A percentile compares a stretch with the other conserved stretches of the same genome.
These are phyloP conservation scores for Strigomonas culicis DNA, from an alignment of 208 protist species.

Conservation along the genomic window DNA sequence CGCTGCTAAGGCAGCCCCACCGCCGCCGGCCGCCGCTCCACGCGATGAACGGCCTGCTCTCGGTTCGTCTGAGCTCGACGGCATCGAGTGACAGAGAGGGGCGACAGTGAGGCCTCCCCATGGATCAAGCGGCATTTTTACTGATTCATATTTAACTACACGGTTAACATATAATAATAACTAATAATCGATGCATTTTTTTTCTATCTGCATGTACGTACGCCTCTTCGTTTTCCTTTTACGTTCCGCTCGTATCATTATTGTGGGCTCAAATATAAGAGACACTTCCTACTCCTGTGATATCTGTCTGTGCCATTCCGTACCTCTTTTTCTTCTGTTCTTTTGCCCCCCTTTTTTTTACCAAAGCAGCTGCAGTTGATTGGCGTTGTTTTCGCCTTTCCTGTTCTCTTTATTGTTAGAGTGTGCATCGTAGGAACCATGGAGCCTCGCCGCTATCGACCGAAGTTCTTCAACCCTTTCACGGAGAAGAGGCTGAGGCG, in stretches of 20 bases:
- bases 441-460: conserved; percentile 75
- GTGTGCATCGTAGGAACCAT: conserved; percentile 24
- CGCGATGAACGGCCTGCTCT: conserved; percentile 23
- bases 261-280: too few relatives aligned
- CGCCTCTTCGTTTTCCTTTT: too few relatives aligned
- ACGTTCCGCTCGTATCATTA: background rate
- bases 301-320: too few relatives aligned
- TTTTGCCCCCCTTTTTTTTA: too few relatives aligned
- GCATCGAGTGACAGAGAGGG: conserved; percentile 42
- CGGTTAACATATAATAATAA: conserved; percentile 6
- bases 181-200: background rate
- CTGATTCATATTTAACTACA: background rate
- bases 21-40: background rate
- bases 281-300: too few relatives aligned
- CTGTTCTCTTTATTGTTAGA: background rate
- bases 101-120: too few relatives aligned
- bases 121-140: background rate
- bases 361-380: too few relatives aligned
- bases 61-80: conserved; percentile 65
- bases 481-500: conserved; percentile 40
- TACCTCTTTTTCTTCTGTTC: too few relatives aligned
- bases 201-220: too few relatives aligned
- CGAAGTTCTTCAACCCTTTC: conserved; percentile 86
- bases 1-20: background rate
- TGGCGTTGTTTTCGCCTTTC: too few relatives aligned